Evolutionary conservation across 164 flowering plant species (phyloP).

Genomic region (Berberis vulgaris): DNA sequence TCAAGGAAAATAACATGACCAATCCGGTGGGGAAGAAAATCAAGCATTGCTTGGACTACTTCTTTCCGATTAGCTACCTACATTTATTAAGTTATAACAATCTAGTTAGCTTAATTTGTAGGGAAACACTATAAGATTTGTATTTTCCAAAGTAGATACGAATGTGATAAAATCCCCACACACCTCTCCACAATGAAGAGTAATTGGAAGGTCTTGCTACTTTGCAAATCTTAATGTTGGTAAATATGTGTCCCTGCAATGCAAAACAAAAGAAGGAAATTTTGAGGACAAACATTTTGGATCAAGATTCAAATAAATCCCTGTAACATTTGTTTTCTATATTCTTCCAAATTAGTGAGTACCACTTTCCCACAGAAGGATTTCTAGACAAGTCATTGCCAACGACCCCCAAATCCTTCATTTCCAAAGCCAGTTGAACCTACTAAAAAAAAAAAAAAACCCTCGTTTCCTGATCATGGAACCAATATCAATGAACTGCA

Average conservation of each 20-base stretch:
- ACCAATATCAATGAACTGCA: neutral
- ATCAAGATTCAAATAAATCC: too few species aligned
- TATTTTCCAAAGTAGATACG: neutral
- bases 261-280: conserved; percentile 3
- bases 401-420: conserved; percentile 73
- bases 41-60: conserved; percentile 78
- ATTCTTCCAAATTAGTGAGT: conserved; percentile 4
- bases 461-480: neutral
- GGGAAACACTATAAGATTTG: neutral
- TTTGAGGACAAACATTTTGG: too few species aligned
- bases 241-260: conserved; percentile 63
- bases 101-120: conserved; percentile 19
- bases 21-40: conserved; percentile 72
- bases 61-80: conserved; percentile 79
- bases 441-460: conserved; percentile 12
- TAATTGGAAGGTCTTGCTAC: conserved; percentile 63
- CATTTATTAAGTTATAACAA: conserved; percentile 43
- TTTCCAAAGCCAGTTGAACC: conserved; percentile 83
- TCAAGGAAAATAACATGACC: conserved; percentile 88
- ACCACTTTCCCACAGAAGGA: conserved; percentile 87
- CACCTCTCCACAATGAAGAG: conserved; percentile 99
- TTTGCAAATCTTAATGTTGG: conserved; percentile 73
- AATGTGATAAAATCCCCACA: conserved; percentile 9
- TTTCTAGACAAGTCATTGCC: conserved; percentile 97
- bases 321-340: neutral